Evolutionary conservation across 1,284 basidiomycete species (phyloP).

Genomic region (Pseudozyma flocculosa): DNA sequence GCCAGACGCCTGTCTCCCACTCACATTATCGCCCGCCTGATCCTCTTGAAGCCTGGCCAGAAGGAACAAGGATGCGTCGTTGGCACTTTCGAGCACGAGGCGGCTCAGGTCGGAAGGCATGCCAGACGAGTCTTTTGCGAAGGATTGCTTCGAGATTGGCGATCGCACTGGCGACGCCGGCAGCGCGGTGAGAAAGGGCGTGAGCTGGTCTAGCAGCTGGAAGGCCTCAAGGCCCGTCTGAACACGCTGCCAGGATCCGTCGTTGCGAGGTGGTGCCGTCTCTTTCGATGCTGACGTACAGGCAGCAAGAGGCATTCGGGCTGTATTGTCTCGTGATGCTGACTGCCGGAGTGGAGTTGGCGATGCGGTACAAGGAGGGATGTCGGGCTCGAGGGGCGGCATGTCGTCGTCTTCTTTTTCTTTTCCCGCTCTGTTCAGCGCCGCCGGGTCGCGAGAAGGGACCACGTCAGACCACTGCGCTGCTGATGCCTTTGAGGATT

Average conservation of each 20-base stretch:
- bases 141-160: background rate
- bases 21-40: background rate
- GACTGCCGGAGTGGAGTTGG: too few relatives aligned
- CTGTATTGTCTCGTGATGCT: too few relatives aligned
- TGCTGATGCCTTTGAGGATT: too few relatives aligned
- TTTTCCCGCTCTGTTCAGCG: too few relatives aligned
- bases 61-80: background rate
- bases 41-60: background rate
- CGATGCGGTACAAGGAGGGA: conserved; percentile 1
- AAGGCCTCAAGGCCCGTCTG: conserved; percentile 1
- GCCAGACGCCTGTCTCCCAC: too few relatives aligned
- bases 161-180: background rate
- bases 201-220: conserved; percentile 5
- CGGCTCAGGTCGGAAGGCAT: background rate
- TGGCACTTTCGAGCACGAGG: background rate
- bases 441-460: too few relatives aligned
- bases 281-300: too few relatives aligned
- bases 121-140: too few relatives aligned
- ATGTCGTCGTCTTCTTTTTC: conserved; percentile 29
- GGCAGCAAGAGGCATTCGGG: too few relatives aligned
- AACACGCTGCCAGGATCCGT: background rate
- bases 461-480: too few relatives aligned
- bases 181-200: conserved; percentile 15
- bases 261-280: too few relatives aligned
- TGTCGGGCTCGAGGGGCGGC: conserved; percentile 34